Conservation (phyloP, 2,329 filamentous ascomycete species). For the Cucurbitaria berberidis region DNA sequence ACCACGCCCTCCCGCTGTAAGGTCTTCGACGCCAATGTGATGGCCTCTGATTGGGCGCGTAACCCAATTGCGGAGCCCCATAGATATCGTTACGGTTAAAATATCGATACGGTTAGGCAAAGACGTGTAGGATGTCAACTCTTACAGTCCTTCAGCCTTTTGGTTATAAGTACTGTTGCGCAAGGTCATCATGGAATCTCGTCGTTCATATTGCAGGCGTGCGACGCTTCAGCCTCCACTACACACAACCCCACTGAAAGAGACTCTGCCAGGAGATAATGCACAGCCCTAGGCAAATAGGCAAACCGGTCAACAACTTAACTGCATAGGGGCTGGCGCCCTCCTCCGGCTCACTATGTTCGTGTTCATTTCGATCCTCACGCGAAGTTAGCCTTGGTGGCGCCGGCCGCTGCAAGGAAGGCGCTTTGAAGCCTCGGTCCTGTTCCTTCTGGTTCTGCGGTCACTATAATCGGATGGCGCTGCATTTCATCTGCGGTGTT, state of each 20-base stretch:
- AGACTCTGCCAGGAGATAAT: neutral
- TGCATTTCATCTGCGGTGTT: neutral
- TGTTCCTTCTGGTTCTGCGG: neutral
- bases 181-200: constrained; percentile 7
- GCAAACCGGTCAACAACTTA: constrained; percentile 23
- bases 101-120: neutral
- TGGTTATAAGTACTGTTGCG: constrained; percentile 4
- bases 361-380: neutral
- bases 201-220: constrained; percentile 17
- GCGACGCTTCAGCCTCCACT: constrained; percentile 28
- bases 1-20: constrained; percentile 41
- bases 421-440: constrained; percentile 6
- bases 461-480: neutral
- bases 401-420: constrained; percentile 3
- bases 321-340: constrained; percentile 2
- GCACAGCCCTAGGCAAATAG: constrained; percentile 10
- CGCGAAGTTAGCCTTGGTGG: constrained; percentile 14
- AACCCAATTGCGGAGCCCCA: constrained; percentile 43
- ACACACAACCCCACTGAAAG: neutral
- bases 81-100: neutral
- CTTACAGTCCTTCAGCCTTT: neutral
- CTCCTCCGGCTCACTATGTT: neutral
- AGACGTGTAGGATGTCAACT: neutral
- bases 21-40: constrained; percentile 37
- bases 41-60: constrained; percentile 38